Percentiles rank a stretch among this genome's conserved stretches.
These are phyloP conservation scores for Xylaria nigripes DNA, from an alignment of 495 filamentous ascomycete species.

Conservation along the genomic window DNA sequence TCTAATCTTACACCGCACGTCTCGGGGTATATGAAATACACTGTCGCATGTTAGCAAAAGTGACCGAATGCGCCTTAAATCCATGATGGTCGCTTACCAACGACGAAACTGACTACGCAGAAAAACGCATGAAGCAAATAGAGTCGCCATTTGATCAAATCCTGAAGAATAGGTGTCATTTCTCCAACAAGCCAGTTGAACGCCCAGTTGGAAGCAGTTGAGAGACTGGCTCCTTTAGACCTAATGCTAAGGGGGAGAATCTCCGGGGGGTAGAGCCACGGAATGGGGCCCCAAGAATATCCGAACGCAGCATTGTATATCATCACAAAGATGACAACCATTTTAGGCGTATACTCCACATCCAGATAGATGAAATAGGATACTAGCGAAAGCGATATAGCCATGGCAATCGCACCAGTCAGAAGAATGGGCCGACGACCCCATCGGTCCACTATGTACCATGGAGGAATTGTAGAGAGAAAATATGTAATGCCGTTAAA, in stretches of 20 bases:
- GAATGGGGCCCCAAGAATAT: constrained; percentile 97
- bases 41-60: constrained; percentile 39
- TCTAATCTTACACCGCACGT: constrained; percentile 90
- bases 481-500: constrained; percentile 92
- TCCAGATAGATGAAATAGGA: constrained; percentile 95
- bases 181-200: constrained; percentile 97
- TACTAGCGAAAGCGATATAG: constrained; percentile 79
- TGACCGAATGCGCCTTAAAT: background rate
- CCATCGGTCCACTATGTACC: constrained; percentile 94
- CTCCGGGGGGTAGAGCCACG: constrained; percentile 96
- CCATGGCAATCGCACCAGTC: constrained; percentile 85
- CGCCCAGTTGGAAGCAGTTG: constrained; percentile 94
- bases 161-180: constrained; percentile 87
- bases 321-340: constrained; percentile 94
- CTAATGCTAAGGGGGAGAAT: constrained; percentile 94
- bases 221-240: constrained; percentile 94
- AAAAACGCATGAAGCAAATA: constrained; percentile 97
- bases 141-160: constrained; percentile 81
- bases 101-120: constrained; percentile 89
- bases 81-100: constrained; percentile 57
- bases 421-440: constrained; percentile 85
- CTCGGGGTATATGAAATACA: constrained; percentile 95
- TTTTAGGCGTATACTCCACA: constrained; percentile 60
- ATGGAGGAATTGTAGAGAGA: constrained; percentile 84
- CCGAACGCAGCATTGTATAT: constrained; percentile 98